Evolutionary conservation across 139 green algal species (phyloP).

Genomic region (Coccomyxa sp.): DNA sequence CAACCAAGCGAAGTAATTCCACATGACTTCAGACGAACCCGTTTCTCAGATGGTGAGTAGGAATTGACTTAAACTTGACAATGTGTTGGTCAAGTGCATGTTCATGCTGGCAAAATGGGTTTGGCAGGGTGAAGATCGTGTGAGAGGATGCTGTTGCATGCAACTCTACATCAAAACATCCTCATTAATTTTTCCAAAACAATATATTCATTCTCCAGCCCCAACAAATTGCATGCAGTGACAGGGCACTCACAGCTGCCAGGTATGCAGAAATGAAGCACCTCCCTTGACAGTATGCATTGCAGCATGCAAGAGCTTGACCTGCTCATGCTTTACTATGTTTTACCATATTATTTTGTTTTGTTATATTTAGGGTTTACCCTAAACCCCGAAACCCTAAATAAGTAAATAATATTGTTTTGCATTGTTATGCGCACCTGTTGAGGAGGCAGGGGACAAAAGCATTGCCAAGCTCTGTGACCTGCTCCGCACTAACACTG

Average conservation of each 20-base stretch:
- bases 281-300: background rate
- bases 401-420: background rate
- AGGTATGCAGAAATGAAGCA: background rate
- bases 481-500: background rate
- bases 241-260: background rate
- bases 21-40: background rate
- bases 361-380: background rate
- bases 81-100: no score
- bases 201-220: no score
- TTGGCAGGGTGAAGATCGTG: no score
- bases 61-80: no score
- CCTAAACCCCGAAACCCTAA: background rate
- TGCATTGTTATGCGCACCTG: background rate
- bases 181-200: no score
- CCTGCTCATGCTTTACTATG: background rate
- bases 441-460: conserved; percentile 1
- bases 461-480: background rate
- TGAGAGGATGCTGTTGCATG: no score
- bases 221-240: no score
- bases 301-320: background rate
- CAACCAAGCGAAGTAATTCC: background rate
- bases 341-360: background rate
- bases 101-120: no score
- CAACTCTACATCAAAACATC: no score
- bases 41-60: no score